Evolutionary conservation across 1,139 yeast genomes (phyloP).

Genomic region (Protomyces gravidus): DNA sequence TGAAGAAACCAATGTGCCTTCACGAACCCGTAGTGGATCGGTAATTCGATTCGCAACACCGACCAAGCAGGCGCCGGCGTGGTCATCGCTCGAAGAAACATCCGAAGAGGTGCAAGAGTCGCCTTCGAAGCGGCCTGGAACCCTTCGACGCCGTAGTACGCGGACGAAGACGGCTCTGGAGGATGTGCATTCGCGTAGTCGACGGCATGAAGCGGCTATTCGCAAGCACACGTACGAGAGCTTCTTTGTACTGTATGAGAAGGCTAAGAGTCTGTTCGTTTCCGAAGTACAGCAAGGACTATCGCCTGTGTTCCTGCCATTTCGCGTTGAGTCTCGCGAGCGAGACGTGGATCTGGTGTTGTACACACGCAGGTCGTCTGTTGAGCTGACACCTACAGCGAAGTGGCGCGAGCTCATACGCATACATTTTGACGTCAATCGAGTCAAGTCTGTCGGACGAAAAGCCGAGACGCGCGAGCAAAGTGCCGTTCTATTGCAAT

Average conservation of each 20-base stretch:
- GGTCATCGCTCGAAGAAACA: not conserved
- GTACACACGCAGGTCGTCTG: not conserved
- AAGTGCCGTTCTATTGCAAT: constrained; percentile 2
- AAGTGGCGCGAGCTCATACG: constrained; percentile 4
- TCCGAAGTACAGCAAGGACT: constrained; percentile 7
- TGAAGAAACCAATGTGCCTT: not conserved
- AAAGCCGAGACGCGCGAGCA: not conserved
- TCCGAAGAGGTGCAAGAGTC: not conserved
- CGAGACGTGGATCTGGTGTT: constrained; percentile 1
- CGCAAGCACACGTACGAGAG: not conserved
- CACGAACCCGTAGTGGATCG: not conserved
- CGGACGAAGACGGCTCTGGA: constrained; percentile 1
- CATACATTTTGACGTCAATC: not conserved
- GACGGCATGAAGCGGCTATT: constrained; percentile 12
- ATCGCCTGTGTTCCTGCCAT: constrained; percentile 6
- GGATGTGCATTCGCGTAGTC: not conserved
- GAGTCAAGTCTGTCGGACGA: not conserved
- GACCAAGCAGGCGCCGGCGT: not conserved
- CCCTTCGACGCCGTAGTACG: constrained; percentile 22
- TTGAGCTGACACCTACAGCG: not conserved
- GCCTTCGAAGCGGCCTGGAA: constrained; percentile 1
- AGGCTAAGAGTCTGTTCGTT: not conserved
- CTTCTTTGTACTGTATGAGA: constrained; percentile 8
- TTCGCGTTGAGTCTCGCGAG: constrained; percentile 3
- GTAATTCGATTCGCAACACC: not conserved